Evolutionary conservation across 2,329 filamentous ascomycete species (phyloP).

Genomic region (Apiospora pterosperma): DNA sequence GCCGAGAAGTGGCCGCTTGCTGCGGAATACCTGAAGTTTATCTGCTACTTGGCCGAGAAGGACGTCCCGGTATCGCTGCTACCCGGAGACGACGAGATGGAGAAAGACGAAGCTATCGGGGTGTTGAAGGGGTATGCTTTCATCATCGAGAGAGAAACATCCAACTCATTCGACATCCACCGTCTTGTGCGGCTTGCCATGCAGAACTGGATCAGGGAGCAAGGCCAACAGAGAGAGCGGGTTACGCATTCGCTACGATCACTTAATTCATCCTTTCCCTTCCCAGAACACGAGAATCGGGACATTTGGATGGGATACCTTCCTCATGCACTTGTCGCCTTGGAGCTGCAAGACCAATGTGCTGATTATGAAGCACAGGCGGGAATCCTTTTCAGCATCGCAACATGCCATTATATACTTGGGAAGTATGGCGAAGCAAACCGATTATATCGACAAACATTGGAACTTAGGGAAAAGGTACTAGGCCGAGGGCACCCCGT

Average conservation of each 20-base stretch:
- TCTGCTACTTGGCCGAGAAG: constrained; percentile 18
- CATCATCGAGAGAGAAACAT: constrained; percentile 18
- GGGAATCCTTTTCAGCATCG: neutral
- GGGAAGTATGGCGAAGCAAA: neutral
- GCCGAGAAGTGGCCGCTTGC: constrained; percentile 19
- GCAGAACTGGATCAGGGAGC: constrained; percentile 9
- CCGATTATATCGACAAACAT: neutral
- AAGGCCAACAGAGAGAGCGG: constrained; percentile 2
- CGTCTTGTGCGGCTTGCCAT: constrained; percentile 11
- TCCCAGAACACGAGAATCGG: neutral
- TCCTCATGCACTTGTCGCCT: constrained; percentile 5
- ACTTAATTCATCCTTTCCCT: neutral
- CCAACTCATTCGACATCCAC: constrained; percentile 21
- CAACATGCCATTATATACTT: neutral
- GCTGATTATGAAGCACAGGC: neutral
- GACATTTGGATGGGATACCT: constrained; percentile 6
- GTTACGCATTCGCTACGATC: neutral
- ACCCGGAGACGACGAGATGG: neutral
- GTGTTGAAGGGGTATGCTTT: constrained; percentile 21
- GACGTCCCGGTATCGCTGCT: constrained; percentile 12
- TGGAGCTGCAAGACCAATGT: neutral
- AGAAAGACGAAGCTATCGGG: constrained; percentile 8
- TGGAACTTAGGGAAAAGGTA: neutral
- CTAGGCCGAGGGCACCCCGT: neutral
- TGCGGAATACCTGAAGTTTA: constrained; percentile 24